These are phyloP conservation scores for Marasmius sp. DNA, from an alignment of 1,284 basidiomycete species.

Conservation along the genomic window DNA sequence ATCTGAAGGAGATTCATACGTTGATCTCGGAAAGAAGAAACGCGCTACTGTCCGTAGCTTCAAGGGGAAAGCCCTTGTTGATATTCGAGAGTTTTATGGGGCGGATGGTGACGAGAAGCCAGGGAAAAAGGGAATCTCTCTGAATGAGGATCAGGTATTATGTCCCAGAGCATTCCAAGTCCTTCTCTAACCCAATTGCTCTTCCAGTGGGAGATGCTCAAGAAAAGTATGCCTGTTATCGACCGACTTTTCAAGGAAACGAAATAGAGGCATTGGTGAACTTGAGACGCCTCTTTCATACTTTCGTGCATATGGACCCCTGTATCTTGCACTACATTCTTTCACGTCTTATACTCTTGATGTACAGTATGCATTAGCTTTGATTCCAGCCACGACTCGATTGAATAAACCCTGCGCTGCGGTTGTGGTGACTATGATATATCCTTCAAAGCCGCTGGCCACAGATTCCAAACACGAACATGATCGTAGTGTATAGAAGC, in stretches of 20 bases:
- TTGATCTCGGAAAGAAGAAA: constrained; percentile 71
- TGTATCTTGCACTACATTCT: not conserved
- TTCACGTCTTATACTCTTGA: not conserved
- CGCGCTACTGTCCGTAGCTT: constrained; percentile 70
- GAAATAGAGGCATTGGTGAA: constrained; percentile 24
- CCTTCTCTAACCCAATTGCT: not conserved
- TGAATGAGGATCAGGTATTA: constrained; percentile 69
- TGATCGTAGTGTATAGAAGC: no score
- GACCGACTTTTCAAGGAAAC: constrained; percentile 52
- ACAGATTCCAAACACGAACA: no score
- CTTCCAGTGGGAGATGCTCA: constrained; percentile 61
- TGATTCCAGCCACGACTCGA: not conserved
- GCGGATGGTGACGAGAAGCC: constrained; percentile 69
- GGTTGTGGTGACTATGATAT: no score
- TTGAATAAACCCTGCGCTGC: not conserved
- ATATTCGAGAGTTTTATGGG: constrained; percentile 80
- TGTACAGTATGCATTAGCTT: not conserved
- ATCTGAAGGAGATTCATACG: constrained; percentile 58
- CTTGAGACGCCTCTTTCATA: not conserved
- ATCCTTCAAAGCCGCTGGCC: no score
- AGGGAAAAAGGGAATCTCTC: constrained; percentile 79
- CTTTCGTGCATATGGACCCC: not conserved
- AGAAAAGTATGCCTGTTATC: constrained; percentile 41
- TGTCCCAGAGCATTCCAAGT: not conserved
- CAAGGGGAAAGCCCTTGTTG: constrained; percentile 65